phyloP scores from a whole-genome alignment of 2,329 filamentous ascomycete species.

The Ceratocystis albifundus region DNA sequence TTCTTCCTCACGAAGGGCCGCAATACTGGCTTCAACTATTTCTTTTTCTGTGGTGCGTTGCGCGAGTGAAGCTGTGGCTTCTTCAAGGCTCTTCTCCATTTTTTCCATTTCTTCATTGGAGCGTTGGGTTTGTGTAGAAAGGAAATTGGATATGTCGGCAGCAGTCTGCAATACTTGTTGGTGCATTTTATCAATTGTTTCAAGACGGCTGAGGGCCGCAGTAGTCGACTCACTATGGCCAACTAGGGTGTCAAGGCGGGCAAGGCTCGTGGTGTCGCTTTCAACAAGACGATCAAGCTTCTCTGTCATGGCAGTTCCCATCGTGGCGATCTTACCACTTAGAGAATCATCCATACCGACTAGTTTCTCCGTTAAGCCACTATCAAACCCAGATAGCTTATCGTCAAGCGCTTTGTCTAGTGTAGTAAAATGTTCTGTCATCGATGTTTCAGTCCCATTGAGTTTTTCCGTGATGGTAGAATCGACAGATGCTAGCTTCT shows the following conservation, averaged over 20 bases:
- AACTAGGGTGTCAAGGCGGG: conserved; percentile 34
- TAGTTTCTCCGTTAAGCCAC: conserved; percentile 18
- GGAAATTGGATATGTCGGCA: conserved; percentile 70
- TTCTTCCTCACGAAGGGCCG: conserved; percentile 42
- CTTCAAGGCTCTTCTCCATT: conserved; percentile 66
- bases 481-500: conserved; percentile 17
- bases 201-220: conserved; percentile 62
- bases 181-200: conserved; percentile 61
- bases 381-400: conserved; percentile 17
- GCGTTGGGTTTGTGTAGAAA: conserved; percentile 62
- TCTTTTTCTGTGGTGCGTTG: conserved; percentile 57
- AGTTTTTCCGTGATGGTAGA: conserved; percentile 15
- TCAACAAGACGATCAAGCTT: conserved; percentile 39
- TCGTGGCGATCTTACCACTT: conserved; percentile 12
- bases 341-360: conserved; percentile 22
- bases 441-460: conserved; percentile 11
- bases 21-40: conserved; percentile 46
- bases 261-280: conserved; percentile 28
- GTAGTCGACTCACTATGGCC: conserved; percentile 49
- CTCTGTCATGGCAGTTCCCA: conserved; percentile 29
- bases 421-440: conserved; percentile 19
- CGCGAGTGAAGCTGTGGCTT: conserved; percentile 70
- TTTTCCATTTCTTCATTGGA: conserved; percentile 68
- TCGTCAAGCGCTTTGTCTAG: conserved; percentile 18
- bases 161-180: conserved; percentile 76